A percentile compares a stretch with the other conserved stretches of the same genome.
These are phyloP conservation scores for Nannizziopsis arthrosporioides DNA, from an alignment of 2,329 filamentous ascomycete species.

Conservation along the genomic window DNA sequence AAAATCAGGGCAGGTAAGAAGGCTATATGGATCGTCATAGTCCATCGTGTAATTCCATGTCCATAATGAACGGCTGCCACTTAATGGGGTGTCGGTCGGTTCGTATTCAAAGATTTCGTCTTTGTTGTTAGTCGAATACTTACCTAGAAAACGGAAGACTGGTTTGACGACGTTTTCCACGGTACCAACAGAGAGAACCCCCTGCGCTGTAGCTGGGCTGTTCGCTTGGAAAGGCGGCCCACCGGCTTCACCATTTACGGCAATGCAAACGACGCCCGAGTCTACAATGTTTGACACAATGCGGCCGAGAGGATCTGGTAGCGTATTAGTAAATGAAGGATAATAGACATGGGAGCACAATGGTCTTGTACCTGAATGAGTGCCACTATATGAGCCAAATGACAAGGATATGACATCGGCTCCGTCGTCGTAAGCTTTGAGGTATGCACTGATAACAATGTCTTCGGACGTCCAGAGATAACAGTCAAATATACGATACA, in stretches of 20 bases:
- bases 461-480: constrained; percentile 42
- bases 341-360: neutral
- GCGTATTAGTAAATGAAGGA: neutral
- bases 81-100: constrained; percentile 3
- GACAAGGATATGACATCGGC: constrained; percentile 31
- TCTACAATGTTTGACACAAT: constrained; percentile 9
- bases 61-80: neutral
- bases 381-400: constrained; percentile 25
- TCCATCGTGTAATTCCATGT: constrained; percentile 9
- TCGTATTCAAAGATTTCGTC: constrained; percentile 8
- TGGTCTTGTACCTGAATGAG: constrained; percentile 19
- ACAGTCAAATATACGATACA: constrained; percentile 50
- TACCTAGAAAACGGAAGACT: constrained; percentile 5
- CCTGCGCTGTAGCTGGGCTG: constrained; percentile 5
- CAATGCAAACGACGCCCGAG: constrained; percentile 6
- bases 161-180: constrained; percentile 12
- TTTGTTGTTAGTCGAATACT: constrained; percentile 2
- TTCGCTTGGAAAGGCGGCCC: constrained; percentile 9
- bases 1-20: constrained; percentile 7
- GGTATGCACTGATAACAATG: constrained; percentile 48
- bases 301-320: constrained; percentile 7
- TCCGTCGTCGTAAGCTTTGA: constrained; percentile 50
- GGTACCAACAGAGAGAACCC: constrained; percentile 6
- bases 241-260: constrained; percentile 8
- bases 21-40: constrained; percentile 4